These are phyloP conservation scores for Chrysanthemum lavandulifolium DNA, from an alignment of 129 eudicot species.

Conservation along the genomic window DNA sequence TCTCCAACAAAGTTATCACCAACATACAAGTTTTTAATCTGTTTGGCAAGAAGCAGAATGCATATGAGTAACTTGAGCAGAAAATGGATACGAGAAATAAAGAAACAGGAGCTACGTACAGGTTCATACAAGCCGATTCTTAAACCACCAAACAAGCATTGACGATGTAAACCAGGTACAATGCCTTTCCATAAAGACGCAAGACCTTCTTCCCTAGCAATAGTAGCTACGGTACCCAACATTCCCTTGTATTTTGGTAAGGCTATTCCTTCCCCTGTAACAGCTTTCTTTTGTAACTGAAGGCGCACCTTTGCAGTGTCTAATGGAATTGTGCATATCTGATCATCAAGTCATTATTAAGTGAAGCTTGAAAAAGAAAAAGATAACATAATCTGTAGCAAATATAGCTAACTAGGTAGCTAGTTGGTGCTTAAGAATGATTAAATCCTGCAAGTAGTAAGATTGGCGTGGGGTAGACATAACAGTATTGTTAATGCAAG, in stretches of 20 bases:
- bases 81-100: background rate
- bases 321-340: constrained; percentile 76
- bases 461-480: too few relatives aligned
- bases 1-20: constrained; percentile 83
- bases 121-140: constrained; percentile 94
- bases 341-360: background rate
- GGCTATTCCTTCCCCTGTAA: constrained; percentile 57
- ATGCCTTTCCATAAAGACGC: constrained; percentile 88
- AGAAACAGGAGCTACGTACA: constrained; percentile 30
- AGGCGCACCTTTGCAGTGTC: constrained; percentile 94
- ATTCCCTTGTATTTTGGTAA: constrained; percentile 76
- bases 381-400: too few relatives aligned
- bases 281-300: constrained; percentile 75
- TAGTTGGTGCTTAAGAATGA: too few relatives aligned
- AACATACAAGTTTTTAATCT: constrained; percentile 74
- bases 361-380: too few relatives aligned
- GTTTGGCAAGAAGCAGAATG: constrained; percentile 18
- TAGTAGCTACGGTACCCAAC: constrained; percentile 87
- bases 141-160: constrained; percentile 76
- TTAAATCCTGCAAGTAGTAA: too few relatives aligned
- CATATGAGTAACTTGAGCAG: background rate
- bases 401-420: too few relatives aligned
- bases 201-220: constrained; percentile 86
- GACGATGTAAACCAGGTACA: constrained; percentile 91
- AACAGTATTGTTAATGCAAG: too few relatives aligned